Base-by-base conservation (phyloP, 768 basidiomycete genomes). In the Lentinula guzmanii region DNA sequence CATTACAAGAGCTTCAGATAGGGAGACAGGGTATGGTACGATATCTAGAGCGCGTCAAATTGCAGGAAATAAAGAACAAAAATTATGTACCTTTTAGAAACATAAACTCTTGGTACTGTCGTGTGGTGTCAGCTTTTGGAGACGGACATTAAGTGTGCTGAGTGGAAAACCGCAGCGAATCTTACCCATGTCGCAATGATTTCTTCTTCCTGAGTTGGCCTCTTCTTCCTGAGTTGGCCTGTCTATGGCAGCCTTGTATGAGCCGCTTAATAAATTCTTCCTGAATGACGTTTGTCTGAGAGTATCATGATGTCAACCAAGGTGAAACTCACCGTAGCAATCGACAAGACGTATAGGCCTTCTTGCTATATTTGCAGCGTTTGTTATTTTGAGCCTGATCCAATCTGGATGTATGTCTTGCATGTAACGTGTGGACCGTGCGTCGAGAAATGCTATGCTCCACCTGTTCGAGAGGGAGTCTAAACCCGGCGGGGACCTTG, bases 261-360 rank as follows among this genome's bases (percentile, higher is more conserved):
- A 93, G 78, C 53, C 86, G 81, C 71, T 90, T 90, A 60, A 94
- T 82, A 70, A 93, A 94, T 68, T 93, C 90, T 75, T 95, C 92
- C 93, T 95, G 68, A 39, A 51, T 58, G 52, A 57, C 43, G 58
- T 62, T 52, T 62, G 53, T 61, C 39, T 42, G 51, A 48, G 41
- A 50, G 55, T 52, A 61, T 46, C 56, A 51, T 52, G 53, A 33
- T 31, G 68, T 78, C 21, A 7, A 8, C 21, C 21, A 7, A 18
- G 33, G n/a, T 35, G n/a, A 39, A 28, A 56, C 41, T 52, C 68
- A 93, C 93, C 42, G 92, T 87, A 52, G 91, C 91, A 62, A 89
- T 75, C 9, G 90, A 86, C 24, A 94, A 72, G 61, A 92, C 71
- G 66, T 88, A 93, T 6, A 86, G 73, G 1, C 86, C 90, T 69